Conservation (phyloP, 257 asterid genomes). For the Leonotis leonurus region DNA sequence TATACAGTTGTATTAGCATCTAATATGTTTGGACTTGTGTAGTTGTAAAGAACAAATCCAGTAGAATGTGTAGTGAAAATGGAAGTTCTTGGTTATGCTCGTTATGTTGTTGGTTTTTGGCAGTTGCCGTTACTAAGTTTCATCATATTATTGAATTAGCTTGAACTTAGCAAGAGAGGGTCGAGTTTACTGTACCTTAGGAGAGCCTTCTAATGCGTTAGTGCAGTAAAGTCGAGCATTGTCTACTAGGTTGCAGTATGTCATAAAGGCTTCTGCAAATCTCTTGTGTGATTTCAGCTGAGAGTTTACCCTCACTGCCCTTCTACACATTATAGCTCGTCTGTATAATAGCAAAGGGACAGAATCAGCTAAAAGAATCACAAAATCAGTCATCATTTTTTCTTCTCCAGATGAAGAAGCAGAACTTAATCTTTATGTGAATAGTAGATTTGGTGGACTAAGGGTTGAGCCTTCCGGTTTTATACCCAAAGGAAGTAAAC, state of each 20-base stretch:
- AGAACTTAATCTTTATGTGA: too few species aligned
- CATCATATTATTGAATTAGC: not conserved
- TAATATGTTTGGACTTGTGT: too few species aligned
- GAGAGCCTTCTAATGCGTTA: conserved; percentile 79
- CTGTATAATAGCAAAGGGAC: conserved; percentile 26
- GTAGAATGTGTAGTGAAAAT: not conserved
- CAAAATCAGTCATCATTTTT: not conserved
- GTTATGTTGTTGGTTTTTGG: too few species aligned
- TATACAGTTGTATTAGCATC: conserved; percentile 17
- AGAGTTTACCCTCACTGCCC: conserved; percentile 88
- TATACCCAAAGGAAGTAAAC: not conserved
- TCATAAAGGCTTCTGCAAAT: conserved; percentile 71
- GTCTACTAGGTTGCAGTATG: conserved; percentile 77
- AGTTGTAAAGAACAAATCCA: not conserved
- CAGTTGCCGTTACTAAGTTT: not conserved
- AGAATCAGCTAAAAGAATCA: not conserved
- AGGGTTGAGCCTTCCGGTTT: not conserved
- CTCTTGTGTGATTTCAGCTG: conserved; percentile 86
- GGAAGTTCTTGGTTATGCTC: not conserved
- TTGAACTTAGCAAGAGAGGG: not conserved
- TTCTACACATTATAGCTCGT: conserved; percentile 87
- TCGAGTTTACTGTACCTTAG: conserved; percentile 46
- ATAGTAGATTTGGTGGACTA: too few species aligned
- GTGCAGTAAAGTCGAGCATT: conserved; percentile 73
- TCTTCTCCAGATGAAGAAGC: not conserved